phyloP scores from a whole-genome alignment of 768 basidiomycete genomes.

The Suillus plorans region DNA sequence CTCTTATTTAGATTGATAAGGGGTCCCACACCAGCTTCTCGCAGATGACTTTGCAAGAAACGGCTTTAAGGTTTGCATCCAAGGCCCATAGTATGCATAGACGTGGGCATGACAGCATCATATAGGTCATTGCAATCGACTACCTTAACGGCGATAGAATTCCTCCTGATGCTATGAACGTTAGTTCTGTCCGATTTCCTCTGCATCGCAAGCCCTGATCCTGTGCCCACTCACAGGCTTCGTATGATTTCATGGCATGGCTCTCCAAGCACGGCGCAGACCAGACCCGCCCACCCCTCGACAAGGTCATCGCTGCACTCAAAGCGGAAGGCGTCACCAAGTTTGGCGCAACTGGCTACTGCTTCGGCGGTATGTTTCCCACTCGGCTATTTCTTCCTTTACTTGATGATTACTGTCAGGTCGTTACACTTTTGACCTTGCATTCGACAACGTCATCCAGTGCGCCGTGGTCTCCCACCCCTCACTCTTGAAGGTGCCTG shows the following conservation, averaged over 20 bases:
- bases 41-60: constrained; percentile 39
- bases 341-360: constrained; percentile 67
- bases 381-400: not conserved
- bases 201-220: not conserved
- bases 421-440: constrained; percentile 62
- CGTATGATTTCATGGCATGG: constrained; percentile 46
- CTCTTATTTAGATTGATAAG: not conserved
- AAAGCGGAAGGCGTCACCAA: constrained; percentile 56
- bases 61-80: constrained; percentile 32
- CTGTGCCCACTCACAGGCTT: constrained; percentile 10
- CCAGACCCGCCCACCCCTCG: constrained; percentile 46
- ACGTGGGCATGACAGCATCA: not conserved
- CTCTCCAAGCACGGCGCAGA: constrained; percentile 39
- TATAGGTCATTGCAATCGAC: constrained; percentile 33
- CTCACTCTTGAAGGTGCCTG: constrained; percentile 55
- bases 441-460: constrained; percentile 51
- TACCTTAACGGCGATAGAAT: constrained; percentile 36
- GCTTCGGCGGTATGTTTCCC: constrained; percentile 56
- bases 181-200: not conserved
- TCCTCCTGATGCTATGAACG: constrained; percentile 21
- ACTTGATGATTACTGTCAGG: constrained; percentile 24
- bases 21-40: constrained; percentile 22
- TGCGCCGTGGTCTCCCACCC: constrained; percentile 59
- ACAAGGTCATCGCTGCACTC: constrained; percentile 57
- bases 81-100: no score